Conservation (phyloP, 441 rosid species). For the Populus hybrid region DNA sequence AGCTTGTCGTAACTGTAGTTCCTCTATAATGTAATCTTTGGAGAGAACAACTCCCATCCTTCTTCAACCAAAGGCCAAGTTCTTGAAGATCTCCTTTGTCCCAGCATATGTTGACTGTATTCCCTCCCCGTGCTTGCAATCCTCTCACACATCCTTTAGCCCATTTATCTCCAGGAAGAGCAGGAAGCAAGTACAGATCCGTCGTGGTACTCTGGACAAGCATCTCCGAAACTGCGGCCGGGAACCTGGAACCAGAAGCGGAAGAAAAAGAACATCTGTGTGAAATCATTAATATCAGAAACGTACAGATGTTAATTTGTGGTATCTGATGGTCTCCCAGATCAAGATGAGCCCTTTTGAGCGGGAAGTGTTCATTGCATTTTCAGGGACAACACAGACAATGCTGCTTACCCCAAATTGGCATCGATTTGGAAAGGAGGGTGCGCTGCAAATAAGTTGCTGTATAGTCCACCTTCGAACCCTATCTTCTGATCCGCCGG, state of each 20-base stretch:
- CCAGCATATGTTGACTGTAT: constrained; percentile 65
- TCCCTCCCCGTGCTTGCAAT: constrained; percentile 66
- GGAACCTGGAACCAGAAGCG: constrained; percentile 41
- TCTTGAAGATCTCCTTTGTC: constrained; percentile 51
- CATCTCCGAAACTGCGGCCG: constrained; percentile 84
- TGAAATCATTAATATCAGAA: neutral
- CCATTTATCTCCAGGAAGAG: constrained; percentile 82
- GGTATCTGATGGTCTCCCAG: neutral
- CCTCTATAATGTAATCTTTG: constrained; percentile 4
- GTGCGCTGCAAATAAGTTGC: constrained; percentile 86
- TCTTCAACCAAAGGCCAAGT: constrained; percentile 46
- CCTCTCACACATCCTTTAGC: constrained; percentile 67
- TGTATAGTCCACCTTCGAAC: constrained; percentile 79
- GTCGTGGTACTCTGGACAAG: constrained; percentile 75
- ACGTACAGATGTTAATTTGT: neutral
- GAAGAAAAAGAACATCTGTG: neutral
- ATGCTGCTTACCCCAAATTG: constrained; percentile 71
- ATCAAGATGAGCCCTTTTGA: neutral
- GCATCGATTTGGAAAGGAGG: constrained; percentile 98
- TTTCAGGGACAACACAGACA: neutral
- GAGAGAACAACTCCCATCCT: neutral
- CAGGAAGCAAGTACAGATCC: constrained; percentile 85
- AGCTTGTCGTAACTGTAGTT: neutral
- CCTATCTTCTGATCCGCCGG: constrained; percentile 48
- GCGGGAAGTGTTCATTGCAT: neutral